Conservation (phyloP, 2,329 filamentous ascomycete species). For the Parascedosporium putredinis region DNA sequence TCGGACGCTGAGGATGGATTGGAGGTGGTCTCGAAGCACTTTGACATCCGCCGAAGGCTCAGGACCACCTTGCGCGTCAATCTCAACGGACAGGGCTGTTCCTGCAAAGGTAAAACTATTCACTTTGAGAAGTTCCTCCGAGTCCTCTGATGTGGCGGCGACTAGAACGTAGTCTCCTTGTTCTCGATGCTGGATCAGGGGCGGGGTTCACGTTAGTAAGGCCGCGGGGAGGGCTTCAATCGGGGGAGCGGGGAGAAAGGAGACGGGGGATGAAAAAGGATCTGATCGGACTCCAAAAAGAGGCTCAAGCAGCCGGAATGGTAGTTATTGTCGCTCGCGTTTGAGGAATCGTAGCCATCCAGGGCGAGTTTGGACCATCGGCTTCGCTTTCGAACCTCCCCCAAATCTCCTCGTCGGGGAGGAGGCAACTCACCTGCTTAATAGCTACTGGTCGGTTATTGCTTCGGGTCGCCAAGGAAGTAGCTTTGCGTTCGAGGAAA, state of each 20-base stretch:
- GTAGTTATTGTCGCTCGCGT: conserved; percentile 28
- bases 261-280: background rate
- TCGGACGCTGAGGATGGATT: conserved; percentile 59
- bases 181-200: conserved; percentile 45
- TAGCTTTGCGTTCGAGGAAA: conserved; percentile 63
- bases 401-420: conserved; percentile 1
- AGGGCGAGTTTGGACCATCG: conserved; percentile 8
- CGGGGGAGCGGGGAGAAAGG: background rate
- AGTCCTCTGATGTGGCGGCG: conserved; percentile 53
- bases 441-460: conserved; percentile 48
- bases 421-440: conserved; percentile 60
- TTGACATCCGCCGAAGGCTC: conserved; percentile 40
- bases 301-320: conserved; percentile 26
- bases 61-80: conserved; percentile 32
- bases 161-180: conserved; percentile 62
- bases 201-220: conserved; percentile 60
- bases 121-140: conserved; percentile 54
- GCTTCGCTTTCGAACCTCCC: conserved; percentile 9
- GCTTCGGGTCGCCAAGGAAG: conserved; percentile 34
- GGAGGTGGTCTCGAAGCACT: conserved; percentile 59
- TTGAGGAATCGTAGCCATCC: background rate
- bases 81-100: conserved; percentile 30
- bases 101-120: conserved; percentile 62
- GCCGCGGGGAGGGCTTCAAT: conserved; percentile 18
- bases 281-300: conserved; percentile 5